Conservation (phyloP, 441 rosid species). For the Rhodomyrtus psidioides region DNA sequence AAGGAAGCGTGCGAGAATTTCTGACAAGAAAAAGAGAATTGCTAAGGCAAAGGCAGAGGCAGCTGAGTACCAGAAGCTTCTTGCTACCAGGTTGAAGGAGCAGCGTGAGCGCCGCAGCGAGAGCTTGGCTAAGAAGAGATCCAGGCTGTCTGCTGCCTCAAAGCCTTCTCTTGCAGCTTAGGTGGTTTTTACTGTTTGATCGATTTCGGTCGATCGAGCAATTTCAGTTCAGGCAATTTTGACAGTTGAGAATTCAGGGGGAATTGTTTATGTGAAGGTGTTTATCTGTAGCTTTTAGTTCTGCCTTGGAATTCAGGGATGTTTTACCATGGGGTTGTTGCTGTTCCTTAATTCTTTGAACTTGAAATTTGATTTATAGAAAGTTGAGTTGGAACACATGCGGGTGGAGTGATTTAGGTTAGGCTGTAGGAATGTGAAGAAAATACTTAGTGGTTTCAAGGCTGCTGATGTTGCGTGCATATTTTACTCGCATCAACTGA, state of each 20-base stretch:
- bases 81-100: slow-evolving; percentile 60
- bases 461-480: neutral
- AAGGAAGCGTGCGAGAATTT: slow-evolving; percentile 55
- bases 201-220: neutral
- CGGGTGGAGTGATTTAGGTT: neutral
- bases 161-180: slow-evolving; percentile 45
- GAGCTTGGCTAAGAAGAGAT: slow-evolving; percentile 68
- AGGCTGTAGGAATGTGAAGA: neutral
- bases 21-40: slow-evolving; percentile 63
- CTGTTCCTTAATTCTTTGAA: neutral
- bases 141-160: slow-evolving; percentile 54
- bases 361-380: neutral
- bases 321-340: neutral
- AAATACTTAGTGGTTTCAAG: neutral
- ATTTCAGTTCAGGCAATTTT: neutral
- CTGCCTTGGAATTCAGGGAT: neutral
- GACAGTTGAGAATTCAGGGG: neutral
- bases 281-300: neutral
- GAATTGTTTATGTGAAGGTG: neutral
- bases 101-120: slow-evolving; percentile 64
- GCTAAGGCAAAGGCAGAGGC: slow-evolving; percentile 66
- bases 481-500: neutral
- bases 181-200: neutral
- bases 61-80: slow-evolving; percentile 62
- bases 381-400: neutral